Conservation (phyloP, 345 rosid genomes). For the Brassica juncea region DNA sequence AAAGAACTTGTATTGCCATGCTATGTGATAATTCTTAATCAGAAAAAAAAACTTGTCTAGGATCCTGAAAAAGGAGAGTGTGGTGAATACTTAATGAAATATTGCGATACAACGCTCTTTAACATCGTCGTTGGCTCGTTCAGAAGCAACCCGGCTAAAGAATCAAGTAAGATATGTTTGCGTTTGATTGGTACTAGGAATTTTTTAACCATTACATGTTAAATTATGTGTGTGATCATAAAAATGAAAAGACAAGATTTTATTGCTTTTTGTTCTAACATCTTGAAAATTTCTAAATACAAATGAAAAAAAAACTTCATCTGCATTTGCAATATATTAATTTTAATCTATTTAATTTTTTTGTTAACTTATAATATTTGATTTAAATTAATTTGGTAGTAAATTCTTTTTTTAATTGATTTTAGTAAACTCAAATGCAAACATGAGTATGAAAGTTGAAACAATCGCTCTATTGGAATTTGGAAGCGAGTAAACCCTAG, state of each 20-base stretch:
- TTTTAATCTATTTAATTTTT: background rate
- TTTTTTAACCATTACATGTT: background rate
- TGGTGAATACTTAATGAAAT: conserved; percentile 65
- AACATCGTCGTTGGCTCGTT: conserved; percentile 46
- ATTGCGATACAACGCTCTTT: conserved; percentile 47
- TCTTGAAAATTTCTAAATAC: background rate
- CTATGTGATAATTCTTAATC: background rate
- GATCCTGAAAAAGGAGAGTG: conserved; percentile 66
- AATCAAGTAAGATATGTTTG: conserved; percentile 43
- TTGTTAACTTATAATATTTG: background rate
- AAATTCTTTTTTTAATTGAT: too few species aligned
- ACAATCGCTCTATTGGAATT: background rate
- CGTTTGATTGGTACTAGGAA: background rate
- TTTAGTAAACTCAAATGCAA: background rate
- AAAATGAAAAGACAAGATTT: background rate
- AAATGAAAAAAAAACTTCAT: background rate
- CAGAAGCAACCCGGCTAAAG: conserved; percentile 55
- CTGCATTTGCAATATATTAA: background rate
- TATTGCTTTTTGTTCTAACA: background rate
- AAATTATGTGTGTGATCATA: background rate
- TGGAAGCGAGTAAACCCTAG: background rate
- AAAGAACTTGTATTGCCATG: background rate
- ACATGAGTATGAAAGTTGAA: background rate
- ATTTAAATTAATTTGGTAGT: background rate
- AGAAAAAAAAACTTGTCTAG: conserved; percentile 34